Conservation (phyloP, 768 basidiomycete genomes). For the Termitomyces sp. region DNA sequence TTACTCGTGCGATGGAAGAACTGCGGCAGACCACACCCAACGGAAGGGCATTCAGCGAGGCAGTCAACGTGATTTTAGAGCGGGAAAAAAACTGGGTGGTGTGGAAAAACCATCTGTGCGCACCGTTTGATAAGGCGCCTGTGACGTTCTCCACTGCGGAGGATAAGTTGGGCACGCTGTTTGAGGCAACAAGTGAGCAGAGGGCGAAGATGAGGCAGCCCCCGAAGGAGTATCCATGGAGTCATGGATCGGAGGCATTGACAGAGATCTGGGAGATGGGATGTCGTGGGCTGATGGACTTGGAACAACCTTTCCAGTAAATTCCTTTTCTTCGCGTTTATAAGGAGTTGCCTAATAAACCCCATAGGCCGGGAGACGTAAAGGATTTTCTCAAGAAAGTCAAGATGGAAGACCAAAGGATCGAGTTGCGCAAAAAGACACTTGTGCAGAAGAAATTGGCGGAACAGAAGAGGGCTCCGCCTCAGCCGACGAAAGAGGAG, state of each 20-base stretch:
- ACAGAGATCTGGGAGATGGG: conserved; percentile 86
- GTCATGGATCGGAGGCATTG: conserved; percentile 60
- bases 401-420: conserved; percentile 59
- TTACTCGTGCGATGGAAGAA: conserved; percentile 51
- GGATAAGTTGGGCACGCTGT: conserved; percentile 42
- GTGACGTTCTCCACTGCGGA: conserved; percentile 47
- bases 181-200: conserved; percentile 51
- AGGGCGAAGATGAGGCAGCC: conserved; percentile 53
- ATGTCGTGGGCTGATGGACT: conserved; percentile 55
- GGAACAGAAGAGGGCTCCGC: conserved; percentile 20
- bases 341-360: not conserved
- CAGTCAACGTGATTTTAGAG: conserved; percentile 64
- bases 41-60: conserved; percentile 72
- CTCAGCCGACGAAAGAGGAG: conserved; percentile 9
- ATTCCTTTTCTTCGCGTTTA: conserved; percentile 13
- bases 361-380: conserved; percentile 59
- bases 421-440: conserved; percentile 44
- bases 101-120: conserved; percentile 84
- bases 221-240: conserved; percentile 58
- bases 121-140: conserved; percentile 71
- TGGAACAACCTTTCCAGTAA: conserved; percentile 65
- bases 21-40: conserved; percentile 73
- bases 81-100: conserved; percentile 87
- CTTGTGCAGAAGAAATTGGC: conserved; percentile 18
- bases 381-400: conserved; percentile 70